phyloP scores from a whole-genome alignment of 164 flowering plant genomes.

The Brasenia schreberi region DNA sequence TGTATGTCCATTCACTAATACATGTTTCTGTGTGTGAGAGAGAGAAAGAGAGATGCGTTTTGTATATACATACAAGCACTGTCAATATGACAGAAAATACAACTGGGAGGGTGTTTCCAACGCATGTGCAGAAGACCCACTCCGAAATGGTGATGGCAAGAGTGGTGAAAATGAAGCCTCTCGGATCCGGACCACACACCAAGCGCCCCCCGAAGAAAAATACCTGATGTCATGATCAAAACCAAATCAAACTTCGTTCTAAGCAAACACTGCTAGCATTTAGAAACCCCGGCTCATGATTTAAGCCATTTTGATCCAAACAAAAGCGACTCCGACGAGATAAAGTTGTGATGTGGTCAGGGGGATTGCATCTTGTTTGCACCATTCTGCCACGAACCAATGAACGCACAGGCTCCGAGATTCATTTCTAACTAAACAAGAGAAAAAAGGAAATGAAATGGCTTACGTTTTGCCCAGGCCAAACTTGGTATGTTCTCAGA shows the following conservation, averaged over 20 bases:
- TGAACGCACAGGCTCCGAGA: too few species aligned
- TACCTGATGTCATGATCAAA: slow-evolving; percentile 19
- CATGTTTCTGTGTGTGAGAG: too few species aligned
- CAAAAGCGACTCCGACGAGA: not conserved
- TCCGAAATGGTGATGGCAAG: slow-evolving; percentile 25
- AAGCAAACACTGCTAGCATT: too few species aligned
- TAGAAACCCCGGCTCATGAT: too few species aligned
- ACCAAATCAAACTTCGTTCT: too few species aligned
- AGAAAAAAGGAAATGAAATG: not conserved
- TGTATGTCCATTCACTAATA: not conserved
- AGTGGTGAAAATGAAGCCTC: slow-evolving; percentile 29
- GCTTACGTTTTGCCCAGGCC: slow-evolving; percentile 43
- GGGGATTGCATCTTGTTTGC: too few species aligned
- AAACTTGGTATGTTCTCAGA: slow-evolving; percentile 24
- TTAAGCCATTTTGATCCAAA: not conserved
- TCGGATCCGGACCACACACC: slow-evolving; percentile 45
- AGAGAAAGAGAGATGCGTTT: not conserved
- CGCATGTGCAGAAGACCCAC: slow-evolving; percentile 28
- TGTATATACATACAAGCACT: slow-evolving; percentile 16
- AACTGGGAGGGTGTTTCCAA: slow-evolving; percentile 11
- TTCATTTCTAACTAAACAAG: too few species aligned
- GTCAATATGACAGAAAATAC: slow-evolving; percentile 17
- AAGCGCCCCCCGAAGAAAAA: slow-evolving; percentile 39
- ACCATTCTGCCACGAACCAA: too few species aligned
- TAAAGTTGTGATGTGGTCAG: too few species aligned